Percentiles rank a stretch among this genome's conserved stretches.
phyloP scores from a whole-genome alignment of 345 rosid genomes.

The Mallotus nudiflorus region DNA sequence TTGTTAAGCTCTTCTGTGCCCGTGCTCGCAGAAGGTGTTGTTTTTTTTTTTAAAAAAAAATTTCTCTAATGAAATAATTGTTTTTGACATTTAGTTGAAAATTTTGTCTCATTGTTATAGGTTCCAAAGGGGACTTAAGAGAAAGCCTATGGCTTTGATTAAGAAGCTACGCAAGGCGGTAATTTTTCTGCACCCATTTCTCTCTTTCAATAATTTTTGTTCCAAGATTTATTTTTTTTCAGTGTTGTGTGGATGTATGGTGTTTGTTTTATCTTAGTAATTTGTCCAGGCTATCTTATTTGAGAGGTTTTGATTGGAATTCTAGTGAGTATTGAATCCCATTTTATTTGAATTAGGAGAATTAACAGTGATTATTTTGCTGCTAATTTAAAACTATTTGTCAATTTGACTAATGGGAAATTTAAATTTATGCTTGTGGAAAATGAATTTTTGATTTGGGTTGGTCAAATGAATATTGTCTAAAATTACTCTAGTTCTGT shows the following conservation, averaged over 20 bases:
- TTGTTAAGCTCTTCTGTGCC: constrained; percentile 30
- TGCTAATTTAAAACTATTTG: too few relatives aligned
- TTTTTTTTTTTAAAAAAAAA: background rate
- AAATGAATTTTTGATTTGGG: too few relatives aligned
- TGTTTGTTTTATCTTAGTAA: background rate
- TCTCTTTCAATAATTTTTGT: background rate
- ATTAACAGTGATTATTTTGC: too few relatives aligned
- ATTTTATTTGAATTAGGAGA: too few relatives aligned
- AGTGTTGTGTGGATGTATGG: background rate
- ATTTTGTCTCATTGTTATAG: constrained; percentile 30
- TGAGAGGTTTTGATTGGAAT: too few relatives aligned
- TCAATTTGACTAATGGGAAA: too few relatives aligned
- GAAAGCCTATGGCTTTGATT: constrained; percentile 40
- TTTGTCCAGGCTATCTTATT: too few relatives aligned
- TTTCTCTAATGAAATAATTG: background rate
- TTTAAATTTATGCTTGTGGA: too few relatives aligned
- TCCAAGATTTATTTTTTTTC: background rate
- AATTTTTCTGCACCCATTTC: background rate
- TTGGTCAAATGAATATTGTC: too few relatives aligned
- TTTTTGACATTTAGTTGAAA: background rate
- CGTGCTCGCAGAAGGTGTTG: constrained; percentile 36
- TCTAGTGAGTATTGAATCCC: too few relatives aligned
- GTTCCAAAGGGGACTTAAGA: constrained; percentile 82
- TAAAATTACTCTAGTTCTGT: too few relatives aligned
- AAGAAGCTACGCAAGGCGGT: constrained; percentile 42